Conservation (phyloP, 208 protist genomes). For the Leptomonas seymouri region DNA sequence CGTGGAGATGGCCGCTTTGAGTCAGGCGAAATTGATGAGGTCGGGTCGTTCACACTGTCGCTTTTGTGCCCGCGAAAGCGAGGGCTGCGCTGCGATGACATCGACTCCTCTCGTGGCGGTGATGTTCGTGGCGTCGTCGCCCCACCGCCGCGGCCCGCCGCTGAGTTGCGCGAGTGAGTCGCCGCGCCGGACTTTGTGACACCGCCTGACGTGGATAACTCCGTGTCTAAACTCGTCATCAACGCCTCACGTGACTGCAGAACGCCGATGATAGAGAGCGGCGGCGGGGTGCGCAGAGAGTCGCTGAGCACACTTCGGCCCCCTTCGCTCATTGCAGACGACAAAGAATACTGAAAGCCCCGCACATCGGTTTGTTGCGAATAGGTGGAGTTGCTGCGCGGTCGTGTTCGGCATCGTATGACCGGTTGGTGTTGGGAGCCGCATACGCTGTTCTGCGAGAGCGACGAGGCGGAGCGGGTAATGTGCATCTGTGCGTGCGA, state of each 20-base stretch:
- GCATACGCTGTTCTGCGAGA: constrained; percentile 28
- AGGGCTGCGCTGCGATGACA: neutral
- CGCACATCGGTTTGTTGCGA: constrained; percentile 26
- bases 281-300: constrained; percentile 23
- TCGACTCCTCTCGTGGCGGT: neutral
- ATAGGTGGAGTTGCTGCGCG: constrained; percentile 31
- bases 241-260: constrained; percentile 15
- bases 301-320: constrained; percentile 32
- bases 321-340: constrained; percentile 30
- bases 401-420: constrained; percentile 24
- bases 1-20: constrained; percentile 6
- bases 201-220: constrained; percentile 20
- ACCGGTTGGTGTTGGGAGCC: constrained; percentile 6
- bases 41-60: neutral
- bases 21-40: constrained; percentile 5
- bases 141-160: neutral
- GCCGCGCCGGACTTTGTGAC: constrained; percentile 13
- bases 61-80: neutral
- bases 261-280: constrained; percentile 5
- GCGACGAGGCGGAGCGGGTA: constrained; percentile 18
- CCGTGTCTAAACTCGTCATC: constrained; percentile 18
- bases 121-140: constrained; percentile 5
- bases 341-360: constrained; percentile 37
- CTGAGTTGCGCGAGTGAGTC: constrained; percentile 8
- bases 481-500: constrained; percentile 6